These are phyloP conservation scores for Achlya hypogyna DNA, from an alignment of 352 stramenopile genomes.

Conservation along the genomic window DNA sequence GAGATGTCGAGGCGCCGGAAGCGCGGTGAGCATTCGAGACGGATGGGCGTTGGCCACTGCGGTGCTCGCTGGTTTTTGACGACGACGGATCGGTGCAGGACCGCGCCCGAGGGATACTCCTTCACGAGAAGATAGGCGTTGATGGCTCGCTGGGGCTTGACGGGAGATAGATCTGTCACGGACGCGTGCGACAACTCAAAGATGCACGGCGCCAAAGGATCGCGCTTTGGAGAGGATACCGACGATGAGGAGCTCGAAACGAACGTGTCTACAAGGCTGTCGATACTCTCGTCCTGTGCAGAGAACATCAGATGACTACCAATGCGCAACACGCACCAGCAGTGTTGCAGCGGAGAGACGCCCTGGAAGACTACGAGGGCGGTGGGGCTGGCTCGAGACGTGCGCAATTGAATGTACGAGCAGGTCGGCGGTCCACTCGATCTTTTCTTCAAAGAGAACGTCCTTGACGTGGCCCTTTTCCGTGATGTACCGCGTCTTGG, in stretches of 20 bases:
- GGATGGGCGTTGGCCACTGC: not conserved
- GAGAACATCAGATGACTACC: not conserved
- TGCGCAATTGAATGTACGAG: slow-evolving; percentile 36
- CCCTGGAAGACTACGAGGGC: slow-evolving; percentile 32
- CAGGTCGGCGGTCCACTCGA: slow-evolving; percentile 44
- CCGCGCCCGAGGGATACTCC: not conserved
- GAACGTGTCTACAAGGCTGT: slow-evolving; percentile 1
- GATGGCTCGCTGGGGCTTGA: not conserved
- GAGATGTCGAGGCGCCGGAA: slow-evolving; percentile 6
- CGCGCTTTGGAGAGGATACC: no score
- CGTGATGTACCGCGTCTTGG: slow-evolving; percentile 64
- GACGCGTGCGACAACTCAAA: slow-evolving; percentile 3
- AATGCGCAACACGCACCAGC: not conserved
- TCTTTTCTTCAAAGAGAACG: slow-evolving; percentile 51
- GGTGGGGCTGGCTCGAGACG: slow-evolving; percentile 28
- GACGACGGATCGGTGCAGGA: not conserved
- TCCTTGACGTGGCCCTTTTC: slow-evolving; percentile 60
- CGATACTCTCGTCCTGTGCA: not conserved
- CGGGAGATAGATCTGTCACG: not conserved
- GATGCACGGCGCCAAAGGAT: not conserved
- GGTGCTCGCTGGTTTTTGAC: not conserved
- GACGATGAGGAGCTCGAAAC: not conserved
- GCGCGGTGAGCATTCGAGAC: not conserved
- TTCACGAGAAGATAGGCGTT: not conserved
- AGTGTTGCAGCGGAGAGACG: not conserved